These are phyloP conservation scores for Solanum sitiens DNA, from an alignment of 257 asterid species.

Conservation along the genomic window DNA sequence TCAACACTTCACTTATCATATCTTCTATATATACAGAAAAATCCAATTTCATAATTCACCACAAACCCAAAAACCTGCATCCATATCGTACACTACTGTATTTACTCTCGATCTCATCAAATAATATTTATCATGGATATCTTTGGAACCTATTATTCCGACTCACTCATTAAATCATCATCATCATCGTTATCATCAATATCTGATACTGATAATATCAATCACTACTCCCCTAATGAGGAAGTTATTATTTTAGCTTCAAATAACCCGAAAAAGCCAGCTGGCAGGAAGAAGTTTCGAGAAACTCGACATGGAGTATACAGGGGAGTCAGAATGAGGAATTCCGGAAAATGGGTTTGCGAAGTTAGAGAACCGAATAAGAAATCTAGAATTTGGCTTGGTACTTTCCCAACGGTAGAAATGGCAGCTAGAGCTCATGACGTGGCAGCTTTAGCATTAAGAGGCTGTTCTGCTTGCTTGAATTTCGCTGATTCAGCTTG, in stretches of 20 bases:
- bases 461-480: slow-evolving; percentile 51
- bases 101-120: neutral
- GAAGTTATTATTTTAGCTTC: slow-evolving; percentile 34
- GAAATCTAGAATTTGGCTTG: slow-evolving; percentile 61
- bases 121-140: too few relatives aligned
- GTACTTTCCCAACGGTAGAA: slow-evolving; percentile 44
- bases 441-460: slow-evolving; percentile 51
- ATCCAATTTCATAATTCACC: too few relatives aligned
- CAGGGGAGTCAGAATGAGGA: slow-evolving; percentile 44
- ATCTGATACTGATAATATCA: neutral
- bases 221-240: neutral
- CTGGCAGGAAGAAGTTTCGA: slow-evolving; percentile 49
- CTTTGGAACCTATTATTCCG: too few relatives aligned
- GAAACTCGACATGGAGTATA: slow-evolving; percentile 66
- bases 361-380: slow-evolving; percentile 57
- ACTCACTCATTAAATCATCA: too few relatives aligned
- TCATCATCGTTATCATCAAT: neutral
- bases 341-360: slow-evolving; percentile 57
- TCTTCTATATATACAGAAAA: too few relatives aligned
- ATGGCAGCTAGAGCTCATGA: slow-evolving; percentile 79
- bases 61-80: too few relatives aligned
- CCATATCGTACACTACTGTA: neutral
- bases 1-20: too few relatives aligned
- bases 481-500: slow-evolving; percentile 57
- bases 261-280: slow-evolving; percentile 45